Conservation (phyloP, 371 early-diverging fungal genomes). For the Capillidium heterosporum region DNA sequence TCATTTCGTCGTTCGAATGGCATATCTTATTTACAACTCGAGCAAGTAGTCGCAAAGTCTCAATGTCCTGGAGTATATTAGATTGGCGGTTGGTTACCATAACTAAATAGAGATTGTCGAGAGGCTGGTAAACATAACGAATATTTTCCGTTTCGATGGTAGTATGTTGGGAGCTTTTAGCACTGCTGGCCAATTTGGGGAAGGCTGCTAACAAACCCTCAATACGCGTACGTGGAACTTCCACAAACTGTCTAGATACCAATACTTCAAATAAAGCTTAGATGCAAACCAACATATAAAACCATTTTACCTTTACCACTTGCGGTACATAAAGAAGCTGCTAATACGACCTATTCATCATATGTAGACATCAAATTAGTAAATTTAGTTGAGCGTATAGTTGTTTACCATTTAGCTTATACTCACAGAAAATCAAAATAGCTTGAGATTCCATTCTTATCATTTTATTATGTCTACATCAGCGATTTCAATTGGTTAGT, state of each 20-base stretch:
- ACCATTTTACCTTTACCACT: slow-evolving; percentile 5
- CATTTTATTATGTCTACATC: too few species aligned
- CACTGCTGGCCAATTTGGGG: slow-evolving; percentile 78
- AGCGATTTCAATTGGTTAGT: too few species aligned
- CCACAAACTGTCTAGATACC: slow-evolving; percentile 89
- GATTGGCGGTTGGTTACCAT: slow-evolving; percentile 32
- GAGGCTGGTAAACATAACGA: slow-evolving; percentile 91
- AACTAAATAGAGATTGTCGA: slow-evolving; percentile 68
- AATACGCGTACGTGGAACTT: slow-evolving; percentile 89
- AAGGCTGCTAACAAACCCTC: slow-evolving; percentile 91
- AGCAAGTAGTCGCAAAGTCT: slow-evolving; percentile 81
- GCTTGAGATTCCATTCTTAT: too few species aligned
- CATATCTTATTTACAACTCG: slow-evolving; percentile 82
- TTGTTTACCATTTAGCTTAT: too few species aligned
- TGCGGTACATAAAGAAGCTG: slow-evolving; percentile 4
- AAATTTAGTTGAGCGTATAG: neutral
- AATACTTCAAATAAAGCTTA: slow-evolving; percentile 40
- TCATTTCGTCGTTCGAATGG: slow-evolving; percentile 54
- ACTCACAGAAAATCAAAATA: too few species aligned
- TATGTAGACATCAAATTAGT: neutral
- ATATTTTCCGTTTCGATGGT: slow-evolving; percentile 91
- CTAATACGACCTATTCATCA: slow-evolving; percentile 2
- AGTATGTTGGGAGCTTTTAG: slow-evolving; percentile 71
- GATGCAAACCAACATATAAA: neutral
- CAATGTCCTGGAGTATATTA: slow-evolving; percentile 83